A percentile compares a stretch with the other conserved stretches of the same genome.
These are phyloP conservation scores for Pulveroboletus sp. DNA, from an alignment of 768 basidiomycete genomes.

Conservation along the genomic window DNA sequence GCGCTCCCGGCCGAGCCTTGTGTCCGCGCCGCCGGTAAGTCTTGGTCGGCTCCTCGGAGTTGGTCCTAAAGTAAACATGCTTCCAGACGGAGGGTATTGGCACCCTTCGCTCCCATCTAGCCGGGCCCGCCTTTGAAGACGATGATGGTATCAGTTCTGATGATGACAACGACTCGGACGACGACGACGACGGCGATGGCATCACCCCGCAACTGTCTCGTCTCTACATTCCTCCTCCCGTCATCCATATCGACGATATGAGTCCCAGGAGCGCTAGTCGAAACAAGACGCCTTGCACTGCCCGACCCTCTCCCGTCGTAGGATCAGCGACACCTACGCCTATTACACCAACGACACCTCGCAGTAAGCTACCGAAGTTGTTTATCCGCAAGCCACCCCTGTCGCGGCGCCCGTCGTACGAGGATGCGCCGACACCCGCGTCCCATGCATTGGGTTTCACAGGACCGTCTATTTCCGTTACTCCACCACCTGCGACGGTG, in stretches of 20 bases:
- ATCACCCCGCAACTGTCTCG: slow-evolving; percentile 22
- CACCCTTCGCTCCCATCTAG: slow-evolving; percentile 63
- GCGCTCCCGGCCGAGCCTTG: slow-evolving; percentile 59
- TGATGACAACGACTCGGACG: slow-evolving; percentile 33
- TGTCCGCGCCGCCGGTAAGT: slow-evolving; percentile 75
- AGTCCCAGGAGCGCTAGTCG: slow-evolving; percentile 5
- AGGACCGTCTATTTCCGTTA: slow-evolving; percentile 11
- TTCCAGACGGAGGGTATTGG: slow-evolving; percentile 80
- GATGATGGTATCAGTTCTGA: slow-evolving; percentile 71
- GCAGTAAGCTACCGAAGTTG: slow-evolving; percentile 30
- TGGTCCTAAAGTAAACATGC: background rate
- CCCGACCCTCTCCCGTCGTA: slow-evolving; percentile 18
- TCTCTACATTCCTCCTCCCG: slow-evolving; percentile 21
- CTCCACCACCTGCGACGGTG: slow-evolving; percentile 9
- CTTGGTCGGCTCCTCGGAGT: background rate
- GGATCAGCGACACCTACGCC: slow-evolving; percentile 24
- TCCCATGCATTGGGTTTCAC: background rate
- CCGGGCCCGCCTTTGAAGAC: slow-evolving; percentile 58
- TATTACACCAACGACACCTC: slow-evolving; percentile 25
- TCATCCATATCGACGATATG: slow-evolving; percentile 15
- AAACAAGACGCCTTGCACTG: slow-evolving; percentile 21
- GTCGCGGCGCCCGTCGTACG: slow-evolving; percentile 30
- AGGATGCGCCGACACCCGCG: slow-evolving; percentile 9
- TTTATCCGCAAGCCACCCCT: slow-evolving; percentile 33
- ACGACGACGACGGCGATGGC: slow-evolving; percentile 27